Percentiles rank a stretch among this genome's conserved stretches.
Conservation (phyloP, 2,329 filamentous ascomycete genomes). For the Claviceps sp. region DNA sequence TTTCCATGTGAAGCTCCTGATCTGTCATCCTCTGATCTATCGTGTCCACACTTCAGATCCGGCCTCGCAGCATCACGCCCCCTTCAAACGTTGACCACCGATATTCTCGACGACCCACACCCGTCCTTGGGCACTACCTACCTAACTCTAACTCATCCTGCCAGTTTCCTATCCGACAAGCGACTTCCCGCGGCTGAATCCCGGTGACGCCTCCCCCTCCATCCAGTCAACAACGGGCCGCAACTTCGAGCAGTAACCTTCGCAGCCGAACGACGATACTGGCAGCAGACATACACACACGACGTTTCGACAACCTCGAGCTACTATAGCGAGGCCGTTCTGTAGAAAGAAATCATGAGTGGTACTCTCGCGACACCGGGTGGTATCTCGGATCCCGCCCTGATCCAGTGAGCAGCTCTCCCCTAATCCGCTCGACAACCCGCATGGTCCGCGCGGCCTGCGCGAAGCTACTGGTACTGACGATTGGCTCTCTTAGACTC, state of each 20-base stretch:
- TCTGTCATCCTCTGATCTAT: conserved; percentile 12
- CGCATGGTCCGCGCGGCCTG: not conserved
- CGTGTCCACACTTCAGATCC: conserved; percentile 5
- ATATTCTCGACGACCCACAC: not conserved
- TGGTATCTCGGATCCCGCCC: conserved; percentile 52
- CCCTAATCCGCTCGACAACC: not conserved
- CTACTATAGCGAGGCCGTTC: conserved; percentile 1
- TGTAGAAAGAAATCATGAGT: conserved; percentile 18
- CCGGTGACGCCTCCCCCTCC: conserved; percentile 5
- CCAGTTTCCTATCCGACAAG: not conserved
- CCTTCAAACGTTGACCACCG: not conserved
- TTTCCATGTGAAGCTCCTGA: conserved; percentile 19
- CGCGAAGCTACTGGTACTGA: conserved; percentile 3
- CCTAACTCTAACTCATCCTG: not conserved
- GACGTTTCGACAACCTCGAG: not conserved
- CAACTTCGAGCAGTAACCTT: not conserved
- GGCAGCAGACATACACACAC: not conserved
- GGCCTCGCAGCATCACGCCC: not conserved
- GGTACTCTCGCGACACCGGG: conserved; percentile 30
- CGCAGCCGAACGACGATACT: not conserved
- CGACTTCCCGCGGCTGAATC: not conserved
- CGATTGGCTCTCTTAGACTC: conserved; percentile 35
- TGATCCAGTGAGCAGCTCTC: conserved; percentile 41
- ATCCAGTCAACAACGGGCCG: not conserved
- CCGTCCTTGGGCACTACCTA: not conserved